Percentiles rank a stretch among this genome's conserved stretches.
Evolutionary conservation across 768 basidiomycete genomes (phyloP).

Genomic region (Paxillus ammoniavirescens): DNA sequence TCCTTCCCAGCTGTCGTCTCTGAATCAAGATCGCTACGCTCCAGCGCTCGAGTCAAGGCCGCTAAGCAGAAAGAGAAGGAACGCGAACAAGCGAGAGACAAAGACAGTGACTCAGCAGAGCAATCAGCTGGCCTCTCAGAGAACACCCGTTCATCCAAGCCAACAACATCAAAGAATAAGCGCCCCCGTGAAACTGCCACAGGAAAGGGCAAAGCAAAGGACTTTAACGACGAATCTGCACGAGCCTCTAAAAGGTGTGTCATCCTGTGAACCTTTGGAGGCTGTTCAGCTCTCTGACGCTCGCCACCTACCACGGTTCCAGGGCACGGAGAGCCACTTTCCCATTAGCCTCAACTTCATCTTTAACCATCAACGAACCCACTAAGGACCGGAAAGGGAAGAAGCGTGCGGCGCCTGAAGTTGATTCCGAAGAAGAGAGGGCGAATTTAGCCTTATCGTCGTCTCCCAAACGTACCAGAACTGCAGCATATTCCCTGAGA

Average conservation of each 20-base stretch:
- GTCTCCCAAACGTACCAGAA: constrained; percentile 63
- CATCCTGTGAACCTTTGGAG: constrained; percentile 30
- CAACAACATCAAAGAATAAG: constrained; percentile 41
- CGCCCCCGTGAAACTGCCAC: constrained; percentile 50
- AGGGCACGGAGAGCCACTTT: constrained; percentile 63
- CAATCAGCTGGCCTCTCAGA: constrained; percentile 39
- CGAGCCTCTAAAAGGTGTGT: constrained; percentile 64
- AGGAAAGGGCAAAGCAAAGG: constrained; percentile 65
- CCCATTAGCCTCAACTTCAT: constrained; percentile 38
- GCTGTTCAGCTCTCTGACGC: constrained; percentile 21
- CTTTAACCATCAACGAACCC: constrained; percentile 74
- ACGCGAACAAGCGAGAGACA: constrained; percentile 52
- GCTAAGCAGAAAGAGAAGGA: constrained; percentile 66
- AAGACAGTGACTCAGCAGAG: constrained; percentile 50
- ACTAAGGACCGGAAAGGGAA: constrained; percentile 80
- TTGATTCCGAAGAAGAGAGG: constrained; percentile 64
- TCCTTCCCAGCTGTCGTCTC: constrained; percentile 33
- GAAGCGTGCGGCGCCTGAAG: constrained; percentile 83
- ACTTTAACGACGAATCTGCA: constrained; percentile 49
- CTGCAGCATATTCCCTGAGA: constrained; percentile 65
- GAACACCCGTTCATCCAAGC: constrained; percentile 42
- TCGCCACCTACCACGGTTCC: constrained; percentile 30
- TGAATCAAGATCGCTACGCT: constrained; percentile 62
- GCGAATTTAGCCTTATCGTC: constrained; percentile 41
- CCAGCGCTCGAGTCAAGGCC: constrained; percentile 73